phyloP scores from a whole-genome alignment of 768 basidiomycete genomes.

The Suillus fuscotomentosus region DNA sequence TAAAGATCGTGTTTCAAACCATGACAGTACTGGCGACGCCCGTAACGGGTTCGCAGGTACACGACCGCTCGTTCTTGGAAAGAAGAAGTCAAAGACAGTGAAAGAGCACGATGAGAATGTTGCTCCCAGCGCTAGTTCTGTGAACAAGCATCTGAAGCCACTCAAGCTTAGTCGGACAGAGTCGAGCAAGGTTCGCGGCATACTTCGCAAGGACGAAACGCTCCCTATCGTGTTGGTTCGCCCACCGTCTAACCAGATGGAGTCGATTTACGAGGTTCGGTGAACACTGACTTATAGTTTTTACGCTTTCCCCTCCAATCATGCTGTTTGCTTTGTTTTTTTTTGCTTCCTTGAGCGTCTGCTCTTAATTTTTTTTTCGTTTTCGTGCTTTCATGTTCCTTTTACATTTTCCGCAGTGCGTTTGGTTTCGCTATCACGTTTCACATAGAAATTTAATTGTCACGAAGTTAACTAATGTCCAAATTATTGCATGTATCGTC shows the following conservation, averaged over 20 bases:
- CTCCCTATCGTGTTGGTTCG: slow-evolving; percentile 62
- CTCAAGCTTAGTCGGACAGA: slow-evolving; percentile 61
- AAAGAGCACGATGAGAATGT: slow-evolving; percentile 33
- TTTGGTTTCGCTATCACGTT: background rate
- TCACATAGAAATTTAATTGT: background rate
- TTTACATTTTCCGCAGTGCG: background rate
- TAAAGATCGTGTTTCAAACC: slow-evolving; percentile 52
- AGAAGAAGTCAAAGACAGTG: slow-evolving; percentile 46
- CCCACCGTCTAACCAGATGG: slow-evolving; percentile 55
- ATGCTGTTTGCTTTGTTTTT: slow-evolving; percentile 1
- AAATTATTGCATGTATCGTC: background rate
- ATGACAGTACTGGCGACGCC: slow-evolving; percentile 19
- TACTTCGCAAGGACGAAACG: slow-evolving; percentile 53
- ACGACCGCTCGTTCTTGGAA: slow-evolving; percentile 56
- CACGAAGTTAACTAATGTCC: background rate
- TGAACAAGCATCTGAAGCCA: slow-evolving; percentile 53
- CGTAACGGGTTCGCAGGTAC: slow-evolving; percentile 29
- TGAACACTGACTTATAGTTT: slow-evolving; percentile 11
- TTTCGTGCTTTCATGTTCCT: background rate
- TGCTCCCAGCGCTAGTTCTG: slow-evolving; percentile 29
- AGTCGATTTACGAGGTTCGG: slow-evolving; percentile 44
- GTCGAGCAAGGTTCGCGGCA: slow-evolving; percentile 59
- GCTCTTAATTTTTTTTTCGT: slow-evolving; percentile 4
- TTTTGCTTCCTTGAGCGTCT: slow-evolving; percentile 5
- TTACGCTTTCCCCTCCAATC: background rate